Evolutionary conservation across 1,284 basidiomycete genomes (phyloP), one percentile per base, ranked within the genome.

Genomic region (Trametes polyzona): DNA sequence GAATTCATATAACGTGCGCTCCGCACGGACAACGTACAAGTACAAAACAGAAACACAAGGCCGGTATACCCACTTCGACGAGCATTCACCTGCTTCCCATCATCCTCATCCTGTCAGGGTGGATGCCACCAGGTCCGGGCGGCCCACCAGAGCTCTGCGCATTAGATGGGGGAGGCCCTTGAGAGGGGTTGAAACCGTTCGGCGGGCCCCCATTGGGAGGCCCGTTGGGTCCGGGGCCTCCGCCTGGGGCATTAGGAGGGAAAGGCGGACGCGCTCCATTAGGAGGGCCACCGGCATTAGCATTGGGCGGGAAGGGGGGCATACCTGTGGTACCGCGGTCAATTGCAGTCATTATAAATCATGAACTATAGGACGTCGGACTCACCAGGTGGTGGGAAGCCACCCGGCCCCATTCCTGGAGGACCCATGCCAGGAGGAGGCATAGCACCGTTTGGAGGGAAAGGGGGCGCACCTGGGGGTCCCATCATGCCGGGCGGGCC

Each of bases 81-180:
- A 16, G 29, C 11, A 14, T 64, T 64, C 66, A 72, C 67, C 65
- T 64, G 43, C 69, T 67, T 48, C 77, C 83, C 87, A 94, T 85
- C 91, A 94, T 93, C 58, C 91, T 80, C 71, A 92, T 66, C 59
- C 92, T 81, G 74, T 95, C 92, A n/a, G 93, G 93, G 73, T 95
- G 93, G 64, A 95, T 91, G 27, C 83, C 87, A 19, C 77, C 74
- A 44, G 77, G 76, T 17, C 71, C 73, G 19, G 77, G 74, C 9
- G 62, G 59, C 48, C 39, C 65, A 21, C 67, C 76, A 49, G 67
- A 67, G 19, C 33, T 30, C 36, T 64, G 65, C 52, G 40, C 41
- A 23, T 57, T 57, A 12, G 65, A 67, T n/a, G 63, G 50, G 19
- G 74, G 59, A 16, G 66, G 65, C n/a, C 68, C 77, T 59, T 74